Evolutionary conservation across 1,284 basidiomycete genomes (phyloP).

Genomic region (Xerocomus amazonicus): DNA sequence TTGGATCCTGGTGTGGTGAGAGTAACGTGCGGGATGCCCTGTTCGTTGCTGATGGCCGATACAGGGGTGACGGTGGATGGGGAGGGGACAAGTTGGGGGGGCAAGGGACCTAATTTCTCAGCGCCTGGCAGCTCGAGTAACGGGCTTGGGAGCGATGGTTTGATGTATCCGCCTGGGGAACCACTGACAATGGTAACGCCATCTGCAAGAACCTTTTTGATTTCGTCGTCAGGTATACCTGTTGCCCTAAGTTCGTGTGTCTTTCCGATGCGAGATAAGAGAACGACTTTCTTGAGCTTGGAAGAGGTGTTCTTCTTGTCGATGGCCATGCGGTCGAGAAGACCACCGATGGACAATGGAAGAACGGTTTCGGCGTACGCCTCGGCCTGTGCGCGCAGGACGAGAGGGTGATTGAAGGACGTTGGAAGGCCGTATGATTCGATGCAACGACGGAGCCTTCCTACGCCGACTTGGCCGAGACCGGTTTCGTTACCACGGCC

Average conservation of each 20-base stretch:
- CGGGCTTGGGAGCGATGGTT: conserved; percentile 44
- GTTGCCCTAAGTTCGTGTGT: conserved; percentile 93
- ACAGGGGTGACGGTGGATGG: not conserved
- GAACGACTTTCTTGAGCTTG: conserved; percentile 86
- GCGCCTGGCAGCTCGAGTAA: conserved; percentile 21
- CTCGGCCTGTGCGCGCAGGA: conserved; percentile 49
- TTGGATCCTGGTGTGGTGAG: conserved; percentile 96
- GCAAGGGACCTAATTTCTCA: conserved; percentile 15
- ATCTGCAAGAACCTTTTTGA: conserved; percentile 77
- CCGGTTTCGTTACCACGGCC: conserved; percentile 62
- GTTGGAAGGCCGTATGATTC: conserved; percentile 87
- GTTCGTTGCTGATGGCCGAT: not conserved
- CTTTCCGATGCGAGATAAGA: conserved; percentile 87
- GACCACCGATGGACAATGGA: conserved; percentile 72
- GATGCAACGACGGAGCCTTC: conserved; percentile 78
- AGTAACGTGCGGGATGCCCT: conserved; percentile 43
- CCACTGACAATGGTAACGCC: conserved; percentile 74
- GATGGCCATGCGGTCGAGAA: conserved; percentile 91
- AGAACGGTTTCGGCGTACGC: conserved; percentile 55
- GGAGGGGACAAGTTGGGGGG: conserved; percentile 19
- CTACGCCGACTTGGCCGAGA: conserved; percentile 85
- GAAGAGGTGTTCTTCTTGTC: conserved; percentile 97
- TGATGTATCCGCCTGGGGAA: conserved; percentile 42
- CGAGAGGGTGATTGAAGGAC: conserved; percentile 64
- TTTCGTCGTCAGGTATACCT: conserved; percentile 76